Conservation (phyloP, 495 filamentous ascomycete species). For the Penicillium canescens region DNA sequence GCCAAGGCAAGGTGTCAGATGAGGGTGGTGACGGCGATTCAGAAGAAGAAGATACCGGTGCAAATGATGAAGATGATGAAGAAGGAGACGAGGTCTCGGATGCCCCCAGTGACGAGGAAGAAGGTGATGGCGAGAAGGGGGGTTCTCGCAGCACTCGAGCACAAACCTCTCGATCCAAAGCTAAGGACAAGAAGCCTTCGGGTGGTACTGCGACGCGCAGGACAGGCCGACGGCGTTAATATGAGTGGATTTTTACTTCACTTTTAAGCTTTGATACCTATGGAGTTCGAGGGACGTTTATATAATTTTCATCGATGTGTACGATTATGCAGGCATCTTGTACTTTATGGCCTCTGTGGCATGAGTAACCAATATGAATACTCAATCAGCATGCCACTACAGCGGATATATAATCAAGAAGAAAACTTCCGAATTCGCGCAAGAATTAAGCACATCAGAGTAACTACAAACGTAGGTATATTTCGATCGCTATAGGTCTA, state of each 20-base stretch:
- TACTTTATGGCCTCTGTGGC: not conserved
- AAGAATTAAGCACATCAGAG: constrained; percentile 12
- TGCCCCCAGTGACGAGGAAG: constrained; percentile 26
- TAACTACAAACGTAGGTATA: constrained; percentile 38
- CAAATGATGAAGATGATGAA: constrained; percentile 41
- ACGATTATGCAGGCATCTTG: constrained; percentile 7
- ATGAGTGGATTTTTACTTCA: not conserved
- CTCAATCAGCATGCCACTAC: not conserved
- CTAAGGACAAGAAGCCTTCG: constrained; percentile 36
- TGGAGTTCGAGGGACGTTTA: constrained; percentile 17
- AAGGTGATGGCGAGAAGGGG: constrained; percentile 39
- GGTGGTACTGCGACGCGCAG: constrained; percentile 33
- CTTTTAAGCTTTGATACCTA: constrained; percentile 30
- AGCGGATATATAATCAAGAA: not conserved
- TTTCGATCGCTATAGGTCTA: constrained; percentile 47
- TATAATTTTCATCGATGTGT: constrained; percentile 7
- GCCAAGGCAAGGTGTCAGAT: constrained; percentile 32
- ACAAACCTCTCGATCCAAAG: constrained; percentile 38
- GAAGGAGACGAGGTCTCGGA: constrained; percentile 34
- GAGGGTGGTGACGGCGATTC: constrained; percentile 44
- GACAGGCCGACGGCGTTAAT: constrained; percentile 38
- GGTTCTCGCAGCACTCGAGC: constrained; percentile 44
- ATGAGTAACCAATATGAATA: not conserved
- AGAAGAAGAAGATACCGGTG: constrained; percentile 36
- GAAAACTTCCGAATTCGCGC: not conserved